These are phyloP conservation scores for Pyrenophora seminiperda DNA, from an alignment of 2,329 filamentous ascomycete species.

Conservation along the genomic window DNA sequence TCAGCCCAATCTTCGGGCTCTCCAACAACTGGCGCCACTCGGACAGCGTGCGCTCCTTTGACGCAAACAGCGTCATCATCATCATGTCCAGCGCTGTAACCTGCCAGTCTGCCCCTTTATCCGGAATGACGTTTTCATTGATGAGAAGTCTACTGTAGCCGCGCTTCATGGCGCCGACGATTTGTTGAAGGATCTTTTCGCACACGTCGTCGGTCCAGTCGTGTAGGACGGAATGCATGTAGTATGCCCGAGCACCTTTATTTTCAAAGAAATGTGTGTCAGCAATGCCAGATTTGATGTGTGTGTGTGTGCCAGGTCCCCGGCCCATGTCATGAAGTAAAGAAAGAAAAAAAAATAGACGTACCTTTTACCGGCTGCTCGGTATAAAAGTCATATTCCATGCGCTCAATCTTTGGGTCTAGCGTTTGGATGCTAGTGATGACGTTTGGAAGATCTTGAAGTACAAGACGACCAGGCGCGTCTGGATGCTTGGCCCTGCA, in stretches of 20 bases:
- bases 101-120: conserved; percentile 12
- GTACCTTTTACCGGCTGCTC: conserved; percentile 50
- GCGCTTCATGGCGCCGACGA: conserved; percentile 19
- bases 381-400: conserved; percentile 54
- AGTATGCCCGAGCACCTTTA: conserved; percentile 43
- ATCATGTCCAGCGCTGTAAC: conserved; percentile 23
- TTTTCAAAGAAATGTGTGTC: too few species aligned
- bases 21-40: conserved; percentile 15
- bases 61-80: conserved; percentile 18
- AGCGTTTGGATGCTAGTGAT: conserved; percentile 23
- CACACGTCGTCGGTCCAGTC: conserved; percentile 28
- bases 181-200: conserved; percentile 22
- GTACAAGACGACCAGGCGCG: conserved; percentile 51
- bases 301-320: too few species aligned
- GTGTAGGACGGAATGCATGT: conserved; percentile 28
- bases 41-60: conserved; percentile 15
- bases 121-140: conserved; percentile 21
- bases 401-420: conserved; percentile 35
- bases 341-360: too few species aligned
- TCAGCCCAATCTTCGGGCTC: conserved; percentile 11
- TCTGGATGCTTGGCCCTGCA: conserved; percentile 40
- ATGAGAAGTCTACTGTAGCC: conserved; percentile 24
- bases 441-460: conserved; percentile 56
- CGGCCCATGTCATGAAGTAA: too few species aligned
- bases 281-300: too few species aligned